Evolutionary conservation across 352 stramenopile species (phyloP), one percentile per base, ranked within the genome.

Genomic region (Phytopythium helicoides): DNA sequence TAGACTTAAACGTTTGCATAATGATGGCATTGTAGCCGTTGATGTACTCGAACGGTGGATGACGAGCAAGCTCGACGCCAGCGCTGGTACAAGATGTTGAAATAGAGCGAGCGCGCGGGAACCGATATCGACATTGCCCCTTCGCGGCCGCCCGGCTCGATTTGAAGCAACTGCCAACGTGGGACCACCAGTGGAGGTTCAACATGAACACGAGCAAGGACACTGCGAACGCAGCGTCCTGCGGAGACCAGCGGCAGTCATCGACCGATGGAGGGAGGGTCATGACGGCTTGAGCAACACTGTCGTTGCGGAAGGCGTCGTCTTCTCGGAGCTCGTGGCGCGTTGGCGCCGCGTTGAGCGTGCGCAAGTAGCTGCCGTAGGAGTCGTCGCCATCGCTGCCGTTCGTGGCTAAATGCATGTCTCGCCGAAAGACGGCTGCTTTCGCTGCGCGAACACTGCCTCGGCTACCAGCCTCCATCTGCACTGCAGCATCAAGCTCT

Each of bases 151-250:
- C 40, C 1, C 21, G 40, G 3, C 21, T 33, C 10, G n/a, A 33
- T 33, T 42, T 42, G n/a, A n/a, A n/a, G n/a, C n/a, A n/a, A n/a
- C n/a, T n/a, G n/a, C n/a, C n/a, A n/a, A n/a, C n/a, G n/a, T n/a
- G n/a, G n/a, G n/a, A n/a, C 40, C 40, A 47, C 40, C 40, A 34
- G 21, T 34, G 40, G 10, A 33, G 40, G 19, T 47, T 47, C 21
- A 47, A 14, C 10, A 47, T n/a, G 11, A 47, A 47, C 11, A 21
- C 35, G 35, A 40, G 16, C 19, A n/a, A 40, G 35, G 35, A 12
- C 16, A n/a, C 10, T n/a, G 23, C 33, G 18, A 54, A 54, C 5
- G 47, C 47, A 38, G 35, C 35, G 18, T 23, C 34, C 19, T 22
- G n/a, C n/a, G 49, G 26, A 36, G 10, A 10, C 38, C 49, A 56